These are phyloP conservation scores for Phylloporus gajari DNA, from an alignment of 1,284 basidiomycete species.

Conservation along the genomic window DNA sequence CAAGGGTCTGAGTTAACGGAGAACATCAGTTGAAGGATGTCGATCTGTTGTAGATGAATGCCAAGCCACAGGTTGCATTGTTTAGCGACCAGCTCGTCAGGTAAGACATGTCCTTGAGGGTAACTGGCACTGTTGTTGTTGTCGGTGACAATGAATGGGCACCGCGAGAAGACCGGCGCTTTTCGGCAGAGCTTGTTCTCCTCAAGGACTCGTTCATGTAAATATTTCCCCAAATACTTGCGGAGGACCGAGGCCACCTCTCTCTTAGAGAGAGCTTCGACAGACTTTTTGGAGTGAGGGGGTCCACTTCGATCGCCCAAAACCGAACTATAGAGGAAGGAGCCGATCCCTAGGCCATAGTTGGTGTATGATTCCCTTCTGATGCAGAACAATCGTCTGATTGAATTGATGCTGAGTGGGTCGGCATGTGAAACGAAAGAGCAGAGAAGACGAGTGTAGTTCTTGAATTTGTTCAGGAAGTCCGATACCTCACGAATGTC, in stretches of 20 bases:
- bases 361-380: slow-evolving; percentile 37
- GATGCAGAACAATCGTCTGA: slow-evolving; percentile 55
- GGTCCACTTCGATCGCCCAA: slow-evolving; percentile 11
- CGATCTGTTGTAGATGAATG: too few relatives aligned
- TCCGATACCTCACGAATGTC: slow-evolving; percentile 39
- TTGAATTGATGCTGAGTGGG: slow-evolving; percentile 33
- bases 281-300: slow-evolving; percentile 2
- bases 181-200: slow-evolving; percentile 49
- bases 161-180: slow-evolving; percentile 17
- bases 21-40: too few relatives aligned
- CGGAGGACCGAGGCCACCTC: slow-evolving; percentile 26
- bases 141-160: too few relatives aligned
- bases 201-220: slow-evolving; percentile 45
- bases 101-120: slow-evolving; percentile 49
- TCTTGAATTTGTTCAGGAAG: slow-evolving; percentile 48
- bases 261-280: slow-evolving; percentile 14
- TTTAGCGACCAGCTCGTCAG: too few relatives aligned
- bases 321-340: slow-evolving; percentile 38
- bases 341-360: slow-evolving; percentile 38
- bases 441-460: slow-evolving; percentile 50
- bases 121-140: slow-evolving; percentile 37
- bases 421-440: slow-evolving; percentile 39
- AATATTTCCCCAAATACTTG: slow-evolving; percentile 36
- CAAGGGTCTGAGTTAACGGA: too few relatives aligned
- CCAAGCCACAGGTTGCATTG: too few relatives aligned